Percentiles rank a stretch among this genome's conserved stretches.
phyloP scores from a whole-genome alignment of 257 asterid genomes.

The Fraxinus quadrangulata region DNA sequence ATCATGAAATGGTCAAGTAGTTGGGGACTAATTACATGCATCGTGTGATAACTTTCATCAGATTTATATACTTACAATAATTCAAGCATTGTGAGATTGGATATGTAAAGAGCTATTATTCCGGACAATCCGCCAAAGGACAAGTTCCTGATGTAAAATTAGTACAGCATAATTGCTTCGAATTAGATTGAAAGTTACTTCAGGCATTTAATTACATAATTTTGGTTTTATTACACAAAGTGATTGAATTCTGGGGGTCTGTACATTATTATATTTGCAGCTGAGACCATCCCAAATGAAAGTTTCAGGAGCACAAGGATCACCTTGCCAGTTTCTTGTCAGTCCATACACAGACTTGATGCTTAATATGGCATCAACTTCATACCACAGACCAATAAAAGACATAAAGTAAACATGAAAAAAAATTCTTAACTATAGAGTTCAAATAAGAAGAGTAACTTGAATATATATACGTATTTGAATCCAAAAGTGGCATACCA shows the following conservation, averaged over 20 bases:
- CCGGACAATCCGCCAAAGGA: constrained; percentile 37
- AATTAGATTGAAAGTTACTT: neutral
- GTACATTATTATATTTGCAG: constrained; percentile 24
- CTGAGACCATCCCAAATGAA: constrained; percentile 38
- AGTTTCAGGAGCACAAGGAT: constrained; percentile 33
- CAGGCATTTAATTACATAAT: neutral
- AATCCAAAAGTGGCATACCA: neutral
- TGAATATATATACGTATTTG: too few relatives aligned
- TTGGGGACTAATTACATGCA: neutral
- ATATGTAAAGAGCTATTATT: constrained; percentile 19
- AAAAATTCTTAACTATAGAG: too few relatives aligned
- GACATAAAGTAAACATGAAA: too few relatives aligned
- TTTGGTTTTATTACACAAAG: constrained; percentile 23
- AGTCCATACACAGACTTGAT: constrained; percentile 29
- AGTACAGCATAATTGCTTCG: neutral
- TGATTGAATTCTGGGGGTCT: constrained; percentile 27
- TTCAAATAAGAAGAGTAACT: neutral
- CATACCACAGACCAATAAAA: neutral
- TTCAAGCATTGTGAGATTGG: constrained; percentile 28
- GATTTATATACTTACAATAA: constrained; percentile 29
- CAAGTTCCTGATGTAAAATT: constrained; percentile 26
- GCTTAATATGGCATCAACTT: constrained; percentile 28
- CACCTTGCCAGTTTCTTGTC: constrained; percentile 43
- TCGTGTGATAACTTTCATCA: neutral
- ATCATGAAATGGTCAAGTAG: neutral